Base-by-base conservation (phyloP, 192 early-diverging fungal genomes). In the Paraglomus brasilianum region DNA sequence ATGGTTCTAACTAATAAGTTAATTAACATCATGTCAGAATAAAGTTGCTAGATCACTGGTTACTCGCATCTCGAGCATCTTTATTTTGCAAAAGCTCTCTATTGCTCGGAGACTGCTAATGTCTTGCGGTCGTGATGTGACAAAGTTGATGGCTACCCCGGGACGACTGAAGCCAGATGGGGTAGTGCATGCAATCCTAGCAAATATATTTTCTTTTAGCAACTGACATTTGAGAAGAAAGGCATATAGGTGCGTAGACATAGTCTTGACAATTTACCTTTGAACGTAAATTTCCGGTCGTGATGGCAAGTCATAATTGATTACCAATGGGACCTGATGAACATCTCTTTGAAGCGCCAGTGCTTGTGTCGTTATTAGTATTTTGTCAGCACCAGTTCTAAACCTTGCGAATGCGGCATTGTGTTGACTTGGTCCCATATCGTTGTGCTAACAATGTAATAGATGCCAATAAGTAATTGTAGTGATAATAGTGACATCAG, bases 51-150 rank as follows among this genome's bases (percentile, higher is more conserved):
- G n/a, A 30, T 30, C 21, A 17, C 2, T 24, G 17, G 22, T 56
- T 56, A 56, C 53, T 15, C 22, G 53, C 9, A 56, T 24, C 8
- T 56, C 53, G n/a, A 36, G 53, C 53, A 56, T 56, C 38, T 56
- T 56, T 36, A 56, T 8, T 56, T 56, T 56, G 38, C 38, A 22
- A 56, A 56, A n/a, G 38, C 53, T 56, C 38, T 56, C 53, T 15
- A 56, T 56, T 14, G 53, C 21, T 5, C 53, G 53, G 22, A 56
- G 38, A 8, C 21, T 24, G 15, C 53, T 22, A 21, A 56, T 56
- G 38, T 56, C 53, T 2, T 56, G 22, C 5, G 8, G 22, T 56
- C 38, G n/a, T 30, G 53, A 56, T 56, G 53, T 56, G 22, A 56
- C 53, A 56, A 56, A 56, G 11, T 10, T 36, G 22, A 56, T 56